Evolutionary conservation across 2,329 filamentous ascomycete species (phyloP), one percentile per base, ranked within the genome.

Genomic region (Colletotrichum godetiae): DNA sequence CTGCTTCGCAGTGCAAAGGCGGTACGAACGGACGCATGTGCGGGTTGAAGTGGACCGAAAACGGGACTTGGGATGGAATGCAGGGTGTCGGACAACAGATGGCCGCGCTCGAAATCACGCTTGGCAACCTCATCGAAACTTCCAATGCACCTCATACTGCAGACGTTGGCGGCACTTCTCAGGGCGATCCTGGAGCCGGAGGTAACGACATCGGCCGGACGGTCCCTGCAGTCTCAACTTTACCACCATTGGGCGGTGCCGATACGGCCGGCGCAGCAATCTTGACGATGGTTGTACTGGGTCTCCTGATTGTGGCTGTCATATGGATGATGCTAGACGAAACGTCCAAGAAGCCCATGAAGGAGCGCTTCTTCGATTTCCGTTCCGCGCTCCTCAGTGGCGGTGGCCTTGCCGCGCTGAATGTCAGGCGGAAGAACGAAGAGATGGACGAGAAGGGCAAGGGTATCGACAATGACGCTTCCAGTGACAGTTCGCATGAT

Each of bases 231-330:
- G 62, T 59, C 7, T 76, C 77, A 1, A 78, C 82, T 1, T 86
- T 92, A 42, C 62, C 70, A 5, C 74, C 74, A 8, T 27, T 71
- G 5, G 56, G 57, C 4, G 86, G 86, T 1, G 90, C 87, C 8
- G 93, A 95, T 78, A 89, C 86, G 74, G 92, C 89, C 7, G 94
- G 93, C 12, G 93, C 93, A 49, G 89, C 89, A 12, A 88, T 95
- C 73, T 76, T 86, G 63, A 95, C 93, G 1, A 82, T 90, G 3
- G 61, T 91, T 6, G 80, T 92, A 3, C 79, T 94, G 1, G 78
- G 87, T 6, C 82, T 85, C 7, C 83, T 93, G 52, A 74, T 92
- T 29, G 86, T 86, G 1, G 89, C 89, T n/a, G 77, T 86, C 7
- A 57, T 82, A 6, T 89, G 86, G 81, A 81, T 90, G 75, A 70